These are phyloP conservation scores for Chlamydomonas sp. DNA, from an alignment of 139 green algal genomes.

Conservation along the genomic window DNA sequence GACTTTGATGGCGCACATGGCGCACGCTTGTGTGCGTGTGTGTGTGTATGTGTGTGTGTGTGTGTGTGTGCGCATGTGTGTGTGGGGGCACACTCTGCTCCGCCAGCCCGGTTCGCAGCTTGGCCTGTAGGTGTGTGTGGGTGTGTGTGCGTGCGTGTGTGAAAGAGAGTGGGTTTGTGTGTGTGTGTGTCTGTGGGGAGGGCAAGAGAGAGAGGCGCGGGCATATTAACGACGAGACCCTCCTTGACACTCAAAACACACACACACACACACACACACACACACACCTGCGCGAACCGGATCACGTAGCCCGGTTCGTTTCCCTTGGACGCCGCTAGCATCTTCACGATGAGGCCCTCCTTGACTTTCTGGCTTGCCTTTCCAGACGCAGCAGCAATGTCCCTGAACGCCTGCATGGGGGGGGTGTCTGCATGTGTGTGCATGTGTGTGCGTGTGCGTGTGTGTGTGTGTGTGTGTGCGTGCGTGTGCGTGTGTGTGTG, in stretches of 20 bases:
- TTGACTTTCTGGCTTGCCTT: conserved; percentile 63
- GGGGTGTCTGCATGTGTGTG: no score
- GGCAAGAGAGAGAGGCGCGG: no score
- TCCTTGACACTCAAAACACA: neutral
- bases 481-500: neutral
- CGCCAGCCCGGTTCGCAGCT: no score
- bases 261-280: conserved; percentile 32
- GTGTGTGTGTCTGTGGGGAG: no score
- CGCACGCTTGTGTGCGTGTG: no score
- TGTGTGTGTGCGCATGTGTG: no score
- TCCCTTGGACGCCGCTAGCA: conserved; percentile 71
- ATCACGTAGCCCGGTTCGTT: conserved; percentile 87
- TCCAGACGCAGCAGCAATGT: conserved; percentile 58
- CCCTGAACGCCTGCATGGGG: conserved; percentile 50
- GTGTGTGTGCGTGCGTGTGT: no score
- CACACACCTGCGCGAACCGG: conserved; percentile 62
- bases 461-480: conserved; percentile 14
- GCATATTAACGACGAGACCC: neutral
- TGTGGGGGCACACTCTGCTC: no score
- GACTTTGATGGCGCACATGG: no score
- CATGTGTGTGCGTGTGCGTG: conserved; percentile 42
- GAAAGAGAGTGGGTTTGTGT: no score
- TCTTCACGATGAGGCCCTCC: conserved; percentile 71
- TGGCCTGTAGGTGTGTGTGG: no score
- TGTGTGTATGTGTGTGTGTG: no score